Evolutionary conservation across 1,284 basidiomycete genomes (phyloP).

Genomic region (Lentinula novae-zelandiae): DNA sequence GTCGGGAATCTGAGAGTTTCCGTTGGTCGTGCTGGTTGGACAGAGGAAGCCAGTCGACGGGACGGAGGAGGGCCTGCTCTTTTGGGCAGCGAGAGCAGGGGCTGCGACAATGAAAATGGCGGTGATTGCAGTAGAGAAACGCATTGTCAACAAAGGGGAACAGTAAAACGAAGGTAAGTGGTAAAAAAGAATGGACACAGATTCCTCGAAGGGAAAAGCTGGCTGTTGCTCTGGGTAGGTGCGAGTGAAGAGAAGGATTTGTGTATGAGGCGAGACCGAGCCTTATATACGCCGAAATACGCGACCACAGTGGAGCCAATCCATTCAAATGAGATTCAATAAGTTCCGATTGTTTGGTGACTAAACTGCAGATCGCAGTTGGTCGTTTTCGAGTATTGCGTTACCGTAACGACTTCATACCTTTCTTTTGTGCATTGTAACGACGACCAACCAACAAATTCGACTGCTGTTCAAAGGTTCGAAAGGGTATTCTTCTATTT

Average conservation of each 20-base stretch:
- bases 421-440: no score
- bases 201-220: not conserved
- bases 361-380: no score
- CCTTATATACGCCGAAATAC: not conserved
- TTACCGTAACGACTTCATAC: no score
- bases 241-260: not conserved
- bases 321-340: no score
- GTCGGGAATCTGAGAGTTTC: not conserved
- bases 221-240: not conserved
- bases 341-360: no score
- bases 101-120: not conserved
- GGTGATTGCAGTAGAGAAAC: not conserved
- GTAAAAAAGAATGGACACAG: not conserved
- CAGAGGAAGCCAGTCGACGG: not conserved
- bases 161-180: not conserved
- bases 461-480: no score
- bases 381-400: no score
- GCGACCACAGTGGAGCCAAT: not conserved
- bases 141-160: not conserved
- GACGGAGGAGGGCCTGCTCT: not conserved
- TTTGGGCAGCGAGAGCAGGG: not conserved
- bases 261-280: not conserved
- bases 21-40: not conserved
- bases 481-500: no score
- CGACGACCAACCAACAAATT: no score